Evolutionary conservation across 1,284 basidiomycete genomes (phyloP).

Genomic region (Ceratobasidium sp.): DNA sequence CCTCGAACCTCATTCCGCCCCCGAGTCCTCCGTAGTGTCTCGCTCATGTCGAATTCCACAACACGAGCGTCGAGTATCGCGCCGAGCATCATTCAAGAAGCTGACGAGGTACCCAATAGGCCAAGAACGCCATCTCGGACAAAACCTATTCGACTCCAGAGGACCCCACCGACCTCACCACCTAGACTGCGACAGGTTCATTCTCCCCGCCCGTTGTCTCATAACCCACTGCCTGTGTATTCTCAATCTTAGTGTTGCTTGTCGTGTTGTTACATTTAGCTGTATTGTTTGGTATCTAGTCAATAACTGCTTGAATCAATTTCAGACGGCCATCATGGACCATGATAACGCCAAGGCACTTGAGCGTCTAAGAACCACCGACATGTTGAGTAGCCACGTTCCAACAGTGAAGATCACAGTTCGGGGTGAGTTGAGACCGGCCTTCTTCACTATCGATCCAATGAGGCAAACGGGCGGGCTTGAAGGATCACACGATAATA

Average conservation of each 20-base stretch:
- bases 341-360: too few species aligned
- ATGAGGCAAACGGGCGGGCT: too few species aligned
- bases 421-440: too few species aligned
- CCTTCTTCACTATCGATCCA: too few species aligned
- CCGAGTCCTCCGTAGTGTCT: constrained; percentile 28
- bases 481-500: constrained; percentile 4
- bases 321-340: too few species aligned
- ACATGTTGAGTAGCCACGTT: too few species aligned
- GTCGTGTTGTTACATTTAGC: background rate
- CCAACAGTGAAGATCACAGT: too few species aligned
- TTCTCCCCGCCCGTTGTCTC: constrained; percentile 24
- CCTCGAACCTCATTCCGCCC: constrained; percentile 18
- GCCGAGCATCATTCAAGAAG: constrained; percentile 8
- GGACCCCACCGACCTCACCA: constrained; percentile 21
- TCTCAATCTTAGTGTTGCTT: too few species aligned
- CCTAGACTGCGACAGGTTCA: constrained; percentile 10
- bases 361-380: too few species aligned
- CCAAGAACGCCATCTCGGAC: constrained; percentile 21
- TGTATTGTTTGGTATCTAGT: background rate
- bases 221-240: constrained; percentile 9
- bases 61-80: constrained; percentile 26
- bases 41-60: constrained; percentile 16
- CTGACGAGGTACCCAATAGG: constrained; percentile 9
- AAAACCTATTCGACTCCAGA: constrained; percentile 1
- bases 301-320: too few species aligned